These are phyloP conservation scores for Sambucus nigra DNA, from an alignment of 129 eudicot species.

Conservation along the genomic window DNA sequence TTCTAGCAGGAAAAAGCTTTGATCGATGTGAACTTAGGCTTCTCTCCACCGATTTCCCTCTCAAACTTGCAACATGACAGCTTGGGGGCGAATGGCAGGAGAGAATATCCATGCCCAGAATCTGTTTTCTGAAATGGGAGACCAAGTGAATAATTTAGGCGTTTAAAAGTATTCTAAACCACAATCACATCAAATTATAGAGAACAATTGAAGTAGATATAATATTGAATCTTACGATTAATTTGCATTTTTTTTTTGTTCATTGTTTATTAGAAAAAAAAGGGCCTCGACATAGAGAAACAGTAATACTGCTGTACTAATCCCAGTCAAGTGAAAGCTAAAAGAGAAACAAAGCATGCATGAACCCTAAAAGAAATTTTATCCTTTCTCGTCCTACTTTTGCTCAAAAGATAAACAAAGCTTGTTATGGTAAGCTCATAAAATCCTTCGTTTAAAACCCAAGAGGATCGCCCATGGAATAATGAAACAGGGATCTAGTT, in stretches of 20 bases:
- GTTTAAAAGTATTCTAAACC: background rate
- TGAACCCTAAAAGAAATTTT: too few relatives aligned
- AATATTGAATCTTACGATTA: background rate
- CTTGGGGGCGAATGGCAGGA: slow-evolving; percentile 34
- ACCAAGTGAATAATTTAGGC: background rate
- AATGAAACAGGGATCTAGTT: too few relatives aligned
- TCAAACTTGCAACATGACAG: slow-evolving; percentile 17
- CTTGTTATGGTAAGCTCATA: too few relatives aligned
- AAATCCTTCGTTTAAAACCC: too few relatives aligned
- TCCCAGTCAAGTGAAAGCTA: background rate
- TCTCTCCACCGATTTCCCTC: slow-evolving; percentile 18
- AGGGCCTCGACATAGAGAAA: background rate
- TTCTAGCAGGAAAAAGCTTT: slow-evolving; percentile 23
- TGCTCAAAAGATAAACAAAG: too few relatives aligned
- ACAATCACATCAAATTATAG: background rate
- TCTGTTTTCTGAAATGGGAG: slow-evolving; percentile 27
- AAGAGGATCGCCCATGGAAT: too few relatives aligned
- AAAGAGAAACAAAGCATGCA: too few relatives aligned
- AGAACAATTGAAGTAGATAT: background rate
- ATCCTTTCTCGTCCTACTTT: too few relatives aligned
- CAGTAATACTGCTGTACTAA: background rate
- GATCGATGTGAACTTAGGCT: slow-evolving; percentile 16
- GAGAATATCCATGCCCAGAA: slow-evolving; percentile 45
- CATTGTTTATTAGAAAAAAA: too few relatives aligned
- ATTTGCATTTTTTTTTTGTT: too few relatives aligned